Evolutionary conservation across 1,284 basidiomycete genomes (phyloP).

Genomic region (Ustanciosporium gigantosporum): DNA sequence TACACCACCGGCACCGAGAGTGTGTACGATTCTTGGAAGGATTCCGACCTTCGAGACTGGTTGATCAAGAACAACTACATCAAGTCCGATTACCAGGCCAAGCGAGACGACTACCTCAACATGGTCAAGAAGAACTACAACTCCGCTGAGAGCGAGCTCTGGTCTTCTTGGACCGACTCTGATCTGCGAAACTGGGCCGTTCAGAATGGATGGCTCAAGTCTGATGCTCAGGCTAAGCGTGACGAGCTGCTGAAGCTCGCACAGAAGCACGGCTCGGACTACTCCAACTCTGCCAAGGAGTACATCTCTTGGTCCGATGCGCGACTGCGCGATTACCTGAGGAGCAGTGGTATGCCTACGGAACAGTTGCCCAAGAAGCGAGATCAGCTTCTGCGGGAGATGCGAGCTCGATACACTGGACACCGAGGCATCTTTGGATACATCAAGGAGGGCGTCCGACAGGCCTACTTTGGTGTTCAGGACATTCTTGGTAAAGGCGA

Average conservation of each 20-base stretch:
- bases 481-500: constrained; percentile 50
- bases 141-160: constrained; percentile 37
- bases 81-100: constrained; percentile 48
- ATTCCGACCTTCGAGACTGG: constrained; percentile 51
- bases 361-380: constrained; percentile 49
- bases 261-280: constrained; percentile 43
- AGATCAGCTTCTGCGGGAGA: constrained; percentile 53
- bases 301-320: constrained; percentile 57
- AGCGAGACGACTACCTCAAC: constrained; percentile 46
- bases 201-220: constrained; percentile 47
- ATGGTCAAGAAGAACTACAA: constrained; percentile 48
- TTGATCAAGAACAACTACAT: constrained; percentile 49
- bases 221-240: constrained; percentile 44
- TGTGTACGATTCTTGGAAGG: constrained; percentile 55
- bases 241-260: constrained; percentile 50
- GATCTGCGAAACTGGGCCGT: constrained; percentile 53
- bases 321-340: constrained; percentile 49
- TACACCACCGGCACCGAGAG: constrained; percentile 49
- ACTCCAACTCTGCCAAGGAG: constrained; percentile 41
- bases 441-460: constrained; percentile 50
- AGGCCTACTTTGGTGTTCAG: constrained; percentile 49
- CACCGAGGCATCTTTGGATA: constrained; percentile 44
- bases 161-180: constrained; percentile 52
- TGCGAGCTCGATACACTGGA: constrained; percentile 54
- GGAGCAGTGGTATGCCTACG: constrained; percentile 41